Evolutionary conservation across 371 early-diverging fungal genomes (phyloP).

Genomic region (Mortierella sp.): DNA sequence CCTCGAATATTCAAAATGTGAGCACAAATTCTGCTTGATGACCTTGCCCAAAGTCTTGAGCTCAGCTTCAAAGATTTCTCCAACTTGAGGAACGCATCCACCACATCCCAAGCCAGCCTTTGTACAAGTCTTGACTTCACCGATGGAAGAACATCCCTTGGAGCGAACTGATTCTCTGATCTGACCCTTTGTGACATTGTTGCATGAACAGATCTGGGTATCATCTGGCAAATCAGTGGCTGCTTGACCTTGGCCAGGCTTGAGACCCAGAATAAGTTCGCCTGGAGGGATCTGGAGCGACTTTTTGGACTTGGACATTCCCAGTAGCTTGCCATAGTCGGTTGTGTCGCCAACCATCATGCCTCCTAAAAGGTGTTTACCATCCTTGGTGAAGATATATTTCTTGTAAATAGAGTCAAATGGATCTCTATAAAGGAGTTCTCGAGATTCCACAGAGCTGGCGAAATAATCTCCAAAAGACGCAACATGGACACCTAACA

Average conservation of each 20-base stretch:
- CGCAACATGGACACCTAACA: conserved; percentile 76
- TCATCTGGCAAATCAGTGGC: conserved; percentile 69
- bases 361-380: conserved; percentile 72
- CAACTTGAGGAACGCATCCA: conserved; percentile 71
- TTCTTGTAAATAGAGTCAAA: conserved; percentile 71
- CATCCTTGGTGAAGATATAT: conserved; percentile 69
- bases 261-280: conserved; percentile 67
- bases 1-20: conserved; percentile 70
- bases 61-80: conserved; percentile 68
- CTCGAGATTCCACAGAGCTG: conserved; percentile 49
- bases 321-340: conserved; percentile 69
- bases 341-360: conserved; percentile 76
- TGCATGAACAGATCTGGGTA: conserved; percentile 77
- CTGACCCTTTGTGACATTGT: conserved; percentile 72
- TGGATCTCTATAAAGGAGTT: conserved; percentile 67
- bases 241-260: conserved; percentile 53
- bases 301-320: conserved; percentile 60
- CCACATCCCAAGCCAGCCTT: conserved; percentile 71
- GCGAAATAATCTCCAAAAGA: conserved; percentile 77
- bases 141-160: conserved; percentile 60
- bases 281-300: conserved; percentile 62
- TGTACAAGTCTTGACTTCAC: conserved; percentile 66
- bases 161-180: conserved; percentile 58
- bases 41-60: conserved; percentile 65
- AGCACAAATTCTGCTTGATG: conserved; percentile 64